Evolutionary conservation across 148 eudicot genomes (phyloP), one percentile per base, ranked within the genome.

Genomic region (Gaultheria prostrata): DNA sequence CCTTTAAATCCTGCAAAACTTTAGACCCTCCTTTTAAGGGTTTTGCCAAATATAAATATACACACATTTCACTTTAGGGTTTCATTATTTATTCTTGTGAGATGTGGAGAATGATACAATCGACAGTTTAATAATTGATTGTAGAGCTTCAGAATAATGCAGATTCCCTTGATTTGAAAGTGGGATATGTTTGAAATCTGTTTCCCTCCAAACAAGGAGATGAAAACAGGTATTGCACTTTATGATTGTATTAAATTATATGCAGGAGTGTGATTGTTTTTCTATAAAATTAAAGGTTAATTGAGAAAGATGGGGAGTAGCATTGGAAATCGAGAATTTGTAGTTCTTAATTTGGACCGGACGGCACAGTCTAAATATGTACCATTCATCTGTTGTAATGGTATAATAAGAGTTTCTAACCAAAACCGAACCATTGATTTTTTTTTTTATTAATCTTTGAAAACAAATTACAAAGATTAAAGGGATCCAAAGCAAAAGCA

Each of bases 11-110:
- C 84, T 83, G 75, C 89, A 30, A 67, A 83, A 82, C 85, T 89
- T 89, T 89, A 82, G 84, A 86, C 86, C 89, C 80, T 83, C 86
- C 87, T 89, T 87, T 82, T 28, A 87, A 83, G 89, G 90, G 87
- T 79, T 85, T 83, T 84, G 81, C 83, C 82, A 82, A 84, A 74
- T 67, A 74, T 74, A 74, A 8, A 17, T 39, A 72, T 17, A 20
- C 24, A 72, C 48, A 72, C 24, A 72, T 72, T 39, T 72, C 39
- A 72, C 63, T 79, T 53, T 78, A 67, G 32, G 72, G 39, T 15
- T 67, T 67, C 72, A 67, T 67, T 28, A 59, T 59, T 6, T 65
- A 26, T 61, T 65, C 32, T 65, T 11, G 32, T 65, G 12, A 65
- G 71, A 65, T 65, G 71, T 65, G 71, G 71, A 26, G 71, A 65